Base-by-base conservation (phyloP, 768 basidiomycete genomes). In the Lanmaoa pseudosensibilis region DNA sequence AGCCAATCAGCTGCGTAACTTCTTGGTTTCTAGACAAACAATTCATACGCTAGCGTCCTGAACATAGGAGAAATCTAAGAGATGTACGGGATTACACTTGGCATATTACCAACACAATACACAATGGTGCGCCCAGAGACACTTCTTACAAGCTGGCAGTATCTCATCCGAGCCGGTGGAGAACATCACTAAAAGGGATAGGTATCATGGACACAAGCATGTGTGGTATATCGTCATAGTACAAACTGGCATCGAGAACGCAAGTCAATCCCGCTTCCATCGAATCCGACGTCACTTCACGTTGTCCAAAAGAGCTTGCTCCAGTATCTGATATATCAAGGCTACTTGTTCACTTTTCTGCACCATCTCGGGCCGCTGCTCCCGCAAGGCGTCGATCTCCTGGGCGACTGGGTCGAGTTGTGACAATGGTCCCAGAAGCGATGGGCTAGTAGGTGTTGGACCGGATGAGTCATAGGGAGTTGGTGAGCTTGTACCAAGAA, bases 341-440 rank as follows among this genome's bases (percentile, higher is more conserved):
- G 76, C 34, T 5, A 83, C 70, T 69, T 93, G 91, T 58, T 87
- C 86, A 7, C 77, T 71, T 55, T 81, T 78, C 74, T 93, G 84
- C 34, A 93, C 90, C 92, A 94, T 93, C 27, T 85, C 80, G 3
- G 86, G 85, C 34, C 92, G 74, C 69, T 93, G 92, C 73, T 94
- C 92, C 59, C 92, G 74, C 61, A 94, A 70, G 27, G 78, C 82
- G 65, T 94, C 92, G 15, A 94, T 76, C 69, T 94, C 92, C 65
- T 83, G 79, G 13, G 78, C 78, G 3, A 92, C 80, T 9, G 80
- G 69, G 64, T 93, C 63, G 7, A 84, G 56, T 10, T 73, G 65
- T 3, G 84, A 80, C 39, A 90, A 67, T 8, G 81, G 76, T 0
- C 86, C 89, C 12, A 93, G 74, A 1, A 82, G 82, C 3, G 84